phyloP scores from a whole-genome alignment of 2,329 filamentous ascomycete genomes.

The Penicillium hordei region DNA sequence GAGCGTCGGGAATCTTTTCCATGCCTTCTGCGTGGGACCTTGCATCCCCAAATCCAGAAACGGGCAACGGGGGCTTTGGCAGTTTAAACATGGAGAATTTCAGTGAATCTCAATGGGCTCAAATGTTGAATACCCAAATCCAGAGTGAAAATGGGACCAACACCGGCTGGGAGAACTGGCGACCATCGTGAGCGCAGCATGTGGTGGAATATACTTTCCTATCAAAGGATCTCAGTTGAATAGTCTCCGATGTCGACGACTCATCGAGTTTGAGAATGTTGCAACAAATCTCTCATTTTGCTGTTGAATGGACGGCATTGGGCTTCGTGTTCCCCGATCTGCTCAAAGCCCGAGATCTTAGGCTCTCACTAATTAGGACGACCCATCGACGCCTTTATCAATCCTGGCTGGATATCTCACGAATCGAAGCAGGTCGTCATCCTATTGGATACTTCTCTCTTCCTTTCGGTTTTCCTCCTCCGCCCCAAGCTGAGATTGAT shows the following conservation, averaged over 20 bases:
- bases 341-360: background rate
- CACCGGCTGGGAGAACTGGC: slow-evolving; percentile 32
- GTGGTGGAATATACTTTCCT: background rate
- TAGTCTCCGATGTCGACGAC: background rate
- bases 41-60: slow-evolving; percentile 13
- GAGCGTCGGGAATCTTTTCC: slow-evolving; percentile 27
- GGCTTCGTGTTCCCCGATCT: too few relatives aligned
- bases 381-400: background rate
- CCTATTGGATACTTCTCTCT: background rate
- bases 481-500: background rate
- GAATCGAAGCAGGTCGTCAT: background rate
- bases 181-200: slow-evolving; percentile 15
- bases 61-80: slow-evolving; percentile 21
- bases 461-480: too few relatives aligned
- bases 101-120: slow-evolving; percentile 39
- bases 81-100: slow-evolving; percentile 28
- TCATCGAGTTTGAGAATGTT: background rate
- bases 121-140: slow-evolving; percentile 30
- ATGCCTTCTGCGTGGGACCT: slow-evolving; percentile 35
- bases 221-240: background rate
- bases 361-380: background rate
- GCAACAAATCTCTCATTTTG: background rate
- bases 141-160: slow-evolving; percentile 19
- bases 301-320: background rate
- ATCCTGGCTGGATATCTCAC: background rate